Evolutionary conservation across 1,139 yeast species (phyloP), one percentile per base, ranked within the genome.

Genomic region (Kazachstania sp.): DNA sequence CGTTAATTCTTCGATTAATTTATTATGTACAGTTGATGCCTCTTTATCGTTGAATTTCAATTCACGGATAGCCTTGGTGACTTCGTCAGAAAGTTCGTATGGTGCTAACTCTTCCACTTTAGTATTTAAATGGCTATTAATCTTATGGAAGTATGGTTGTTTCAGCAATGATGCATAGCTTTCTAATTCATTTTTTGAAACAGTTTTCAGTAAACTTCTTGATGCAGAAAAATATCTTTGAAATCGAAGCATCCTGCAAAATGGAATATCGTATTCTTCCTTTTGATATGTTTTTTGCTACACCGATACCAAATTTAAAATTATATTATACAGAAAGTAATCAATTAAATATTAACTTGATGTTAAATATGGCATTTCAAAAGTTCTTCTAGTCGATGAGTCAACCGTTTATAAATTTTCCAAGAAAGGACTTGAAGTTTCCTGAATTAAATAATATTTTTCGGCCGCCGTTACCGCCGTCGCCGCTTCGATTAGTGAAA

Each of bases 1-100:
- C 19, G 59, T 54, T 38, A 61, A 45, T n/a, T 54, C 52, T 43
- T 60, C 64, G 19, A 62, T 60, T 31, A 61, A 39, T 30, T 49
- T 49, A 39, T 61, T 62, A 46, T 60, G 63, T 31, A 61, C 51
- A n/a, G 37, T 19, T 6, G 53, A 51, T 20, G 49, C 47, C 16
- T 55, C 52, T 18, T 50, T 46, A 4, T 19, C 32, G 7, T 54
- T 28, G n/a, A 55, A 16, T 2, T 42, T 31, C 9, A 45, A 36
- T 9, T 39, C 36, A 2, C 44, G 39, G 8, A 60, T 35, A 6
- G 47, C 39, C n/a, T 53, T 46, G 7, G 49, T 46, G 11, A 59
- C 39, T 18, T 43, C 47, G 4, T 43, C 42, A 1, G 63, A 56
- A 4, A 59, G 47, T 15, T 50, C 51, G 44, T 57, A 57, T n/a